Evolutionary conservation across 2,329 filamentous ascomycete genomes (phyloP).

Genomic region (Ceratocystis huliohia): DNA sequence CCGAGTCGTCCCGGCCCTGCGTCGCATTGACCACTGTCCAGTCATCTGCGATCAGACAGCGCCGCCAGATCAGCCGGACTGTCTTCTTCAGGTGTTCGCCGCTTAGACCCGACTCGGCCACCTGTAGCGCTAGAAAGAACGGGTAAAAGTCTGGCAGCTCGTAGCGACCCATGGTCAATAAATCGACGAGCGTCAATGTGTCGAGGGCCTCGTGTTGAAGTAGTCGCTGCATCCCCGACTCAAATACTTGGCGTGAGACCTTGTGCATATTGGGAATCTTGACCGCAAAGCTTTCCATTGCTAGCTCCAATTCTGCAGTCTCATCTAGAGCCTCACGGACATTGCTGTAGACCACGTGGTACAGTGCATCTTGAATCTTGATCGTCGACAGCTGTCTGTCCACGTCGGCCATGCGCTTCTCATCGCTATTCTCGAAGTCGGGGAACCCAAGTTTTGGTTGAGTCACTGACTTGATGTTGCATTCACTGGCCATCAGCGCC

Average conservation of each 20-base stretch:
- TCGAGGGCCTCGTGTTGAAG: conserved; percentile 61
- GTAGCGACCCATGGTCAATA: conserved; percentile 58
- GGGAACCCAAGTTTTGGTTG: conserved; percentile 25
- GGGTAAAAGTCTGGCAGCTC: conserved; percentile 33
- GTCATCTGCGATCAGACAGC: conserved; percentile 70
- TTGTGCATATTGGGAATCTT: conserved; percentile 46
- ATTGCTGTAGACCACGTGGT: conserved; percentile 54
- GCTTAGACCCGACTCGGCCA: conserved; percentile 42
- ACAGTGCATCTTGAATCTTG: conserved; percentile 66
- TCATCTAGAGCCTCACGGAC: conserved; percentile 65
- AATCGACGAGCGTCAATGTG: conserved; percentile 52
- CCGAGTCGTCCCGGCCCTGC: conserved; percentile 56
- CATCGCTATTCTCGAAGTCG: conserved; percentile 24
- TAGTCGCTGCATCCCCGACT: conserved; percentile 55
- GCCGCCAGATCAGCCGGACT: conserved; percentile 65
- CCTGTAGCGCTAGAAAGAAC: conserved; percentile 62
- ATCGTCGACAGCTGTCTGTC: conserved; percentile 56
- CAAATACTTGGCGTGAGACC: conserved; percentile 58
- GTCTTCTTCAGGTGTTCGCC: conserved; percentile 47
- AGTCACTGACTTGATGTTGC: conserved; percentile 25
- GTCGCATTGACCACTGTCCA: conserved; percentile 74
- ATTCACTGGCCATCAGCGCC: conserved; percentile 52
- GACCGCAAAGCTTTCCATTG: conserved; percentile 52
- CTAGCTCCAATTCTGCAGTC: conserved; percentile 62
- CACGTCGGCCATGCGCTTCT: conserved; percentile 39